Evolutionary conservation across 352 stramenopile genomes (phyloP).

Genomic region (Pythium insidiosum): DNA sequence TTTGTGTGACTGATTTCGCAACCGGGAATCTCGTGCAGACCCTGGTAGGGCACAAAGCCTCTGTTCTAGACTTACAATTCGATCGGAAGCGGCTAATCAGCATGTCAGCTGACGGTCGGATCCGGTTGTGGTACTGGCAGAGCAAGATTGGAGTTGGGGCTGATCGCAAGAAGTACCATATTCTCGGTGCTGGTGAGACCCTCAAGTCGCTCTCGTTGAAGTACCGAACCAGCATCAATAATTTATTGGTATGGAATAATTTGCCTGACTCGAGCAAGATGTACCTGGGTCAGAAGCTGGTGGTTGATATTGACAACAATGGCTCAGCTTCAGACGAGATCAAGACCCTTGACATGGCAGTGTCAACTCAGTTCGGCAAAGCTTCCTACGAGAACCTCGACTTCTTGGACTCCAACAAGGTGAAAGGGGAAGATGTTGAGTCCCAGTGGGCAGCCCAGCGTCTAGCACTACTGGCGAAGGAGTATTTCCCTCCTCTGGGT

Average conservation of each 20-base stretch:
- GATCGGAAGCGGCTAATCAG: constrained; percentile 60
- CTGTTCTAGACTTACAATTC: constrained; percentile 62
- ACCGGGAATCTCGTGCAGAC: constrained; percentile 63
- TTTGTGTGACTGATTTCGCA: constrained; percentile 72
- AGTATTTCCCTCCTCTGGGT: constrained; percentile 46
- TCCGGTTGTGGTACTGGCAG: constrained; percentile 70
- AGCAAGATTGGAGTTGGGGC: constrained; percentile 25
- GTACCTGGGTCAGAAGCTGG: constrained; percentile 70
- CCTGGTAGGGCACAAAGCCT: constrained; percentile 33
- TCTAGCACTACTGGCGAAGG: constrained; percentile 47
- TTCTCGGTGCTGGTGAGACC: constrained; percentile 59
- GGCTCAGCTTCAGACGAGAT: constrained; percentile 42
- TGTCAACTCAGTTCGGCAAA: constrained; percentile 45
- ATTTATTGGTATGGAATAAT: constrained; percentile 63
- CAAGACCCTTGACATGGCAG: constrained; percentile 37
- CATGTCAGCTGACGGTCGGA: constrained; percentile 44
- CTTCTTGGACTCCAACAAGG: constrained; percentile 54
- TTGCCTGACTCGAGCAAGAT: constrained; percentile 58
- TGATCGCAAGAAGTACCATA: constrained; percentile 62
- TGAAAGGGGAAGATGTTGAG: constrained; percentile 41
- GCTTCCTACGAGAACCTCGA: constrained; percentile 52
- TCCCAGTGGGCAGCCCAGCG: constrained; percentile 46
- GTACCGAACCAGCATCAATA: constrained; percentile 66
- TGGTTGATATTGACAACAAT: constrained; percentile 45
- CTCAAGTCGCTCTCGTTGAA: constrained; percentile 64